Evolutionary conservation across 148 eudicot species (phyloP).

Genomic region (Rhododendron ovatum): DNA sequence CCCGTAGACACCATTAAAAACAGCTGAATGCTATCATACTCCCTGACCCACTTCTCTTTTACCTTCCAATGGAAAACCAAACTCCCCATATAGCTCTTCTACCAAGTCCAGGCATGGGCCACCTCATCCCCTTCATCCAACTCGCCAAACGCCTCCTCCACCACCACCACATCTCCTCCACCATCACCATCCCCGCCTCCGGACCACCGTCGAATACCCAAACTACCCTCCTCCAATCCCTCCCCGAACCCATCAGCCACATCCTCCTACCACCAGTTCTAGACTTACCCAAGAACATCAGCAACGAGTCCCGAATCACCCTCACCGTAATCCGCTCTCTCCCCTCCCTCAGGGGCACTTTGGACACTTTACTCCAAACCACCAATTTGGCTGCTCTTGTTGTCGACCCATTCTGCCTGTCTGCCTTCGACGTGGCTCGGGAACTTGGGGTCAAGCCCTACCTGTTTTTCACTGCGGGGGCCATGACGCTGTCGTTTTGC

Average conservation of each 20-base stretch:
- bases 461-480: conserved; percentile 6
- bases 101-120: conserved; percentile 64
- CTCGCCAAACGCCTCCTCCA: conserved; percentile 32
- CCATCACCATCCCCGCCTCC: conserved; percentile 32
- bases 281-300: background rate
- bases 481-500: conserved; percentile 13
- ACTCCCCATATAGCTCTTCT: conserved; percentile 36
- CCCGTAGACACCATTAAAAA: too few species aligned
- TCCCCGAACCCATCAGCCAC: conserved; percentile 21
- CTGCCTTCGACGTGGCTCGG: conserved; percentile 7
- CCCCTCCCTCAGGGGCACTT: background rate
- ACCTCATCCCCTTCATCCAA: conserved; percentile 37
- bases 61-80: background rate
- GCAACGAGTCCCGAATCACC: background rate
- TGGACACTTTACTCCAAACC: background rate
- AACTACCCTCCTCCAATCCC: conserved; percentile 20
- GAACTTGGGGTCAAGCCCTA: conserved; percentile 3
- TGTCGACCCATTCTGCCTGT: conserved; percentile 9
- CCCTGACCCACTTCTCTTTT: background rate
- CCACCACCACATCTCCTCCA: conserved; percentile 20
- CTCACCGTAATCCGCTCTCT: background rate
- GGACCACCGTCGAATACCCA: conserved; percentile 30
- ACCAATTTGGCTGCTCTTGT: background rate
- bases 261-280: background rate
- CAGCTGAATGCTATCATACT: too few species aligned